Conservation (phyloP, 441 rosid genomes). For the Populus hybrid region DNA sequence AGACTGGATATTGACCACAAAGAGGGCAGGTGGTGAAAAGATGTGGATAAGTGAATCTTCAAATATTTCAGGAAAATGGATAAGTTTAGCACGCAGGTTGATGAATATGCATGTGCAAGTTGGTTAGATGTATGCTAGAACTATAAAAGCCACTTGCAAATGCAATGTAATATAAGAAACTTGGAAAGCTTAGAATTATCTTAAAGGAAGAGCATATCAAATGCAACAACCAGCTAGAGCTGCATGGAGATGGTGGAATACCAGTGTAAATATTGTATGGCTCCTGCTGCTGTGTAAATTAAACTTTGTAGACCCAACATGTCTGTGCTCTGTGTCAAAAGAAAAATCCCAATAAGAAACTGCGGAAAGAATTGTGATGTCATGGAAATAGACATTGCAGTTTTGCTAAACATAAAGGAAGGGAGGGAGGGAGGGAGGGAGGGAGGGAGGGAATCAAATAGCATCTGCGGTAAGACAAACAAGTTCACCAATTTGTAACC, state of each 20-base stretch:
- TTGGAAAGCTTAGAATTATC: not conserved
- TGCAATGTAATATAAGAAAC: not conserved
- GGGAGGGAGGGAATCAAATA: not conserved
- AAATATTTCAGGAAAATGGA: not conserved
- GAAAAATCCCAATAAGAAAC: slow-evolving; percentile 18
- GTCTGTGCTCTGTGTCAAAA: slow-evolving; percentile 82
- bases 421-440: not conserved
- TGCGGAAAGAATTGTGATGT: slow-evolving; percentile 3
- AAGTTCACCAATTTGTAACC: not conserved
- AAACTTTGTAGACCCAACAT: slow-evolving; percentile 96
- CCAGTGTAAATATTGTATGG: slow-evolving; percentile 98
- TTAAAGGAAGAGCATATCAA: not conserved
- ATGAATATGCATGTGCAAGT: not conserved
- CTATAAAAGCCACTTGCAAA: not conserved
- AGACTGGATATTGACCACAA: not conserved
- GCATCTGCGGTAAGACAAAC: not conserved
- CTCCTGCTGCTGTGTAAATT: slow-evolving; percentile 98
- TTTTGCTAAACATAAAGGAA: not conserved
- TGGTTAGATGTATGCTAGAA: not conserved
- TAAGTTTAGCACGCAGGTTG: not conserved
- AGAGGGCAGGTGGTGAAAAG: not conserved
- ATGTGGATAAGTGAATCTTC: not conserved
- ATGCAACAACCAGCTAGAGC: slow-evolving; percentile 5
- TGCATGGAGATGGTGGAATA: slow-evolving; percentile 29
- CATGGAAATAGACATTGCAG: not conserved